A percentile compares a stretch with the other conserved stretches of the same genome.
Conservation (phyloP, 2,329 filamentous ascomycete genomes). For the Coccinonectria pachysandricola region DNA sequence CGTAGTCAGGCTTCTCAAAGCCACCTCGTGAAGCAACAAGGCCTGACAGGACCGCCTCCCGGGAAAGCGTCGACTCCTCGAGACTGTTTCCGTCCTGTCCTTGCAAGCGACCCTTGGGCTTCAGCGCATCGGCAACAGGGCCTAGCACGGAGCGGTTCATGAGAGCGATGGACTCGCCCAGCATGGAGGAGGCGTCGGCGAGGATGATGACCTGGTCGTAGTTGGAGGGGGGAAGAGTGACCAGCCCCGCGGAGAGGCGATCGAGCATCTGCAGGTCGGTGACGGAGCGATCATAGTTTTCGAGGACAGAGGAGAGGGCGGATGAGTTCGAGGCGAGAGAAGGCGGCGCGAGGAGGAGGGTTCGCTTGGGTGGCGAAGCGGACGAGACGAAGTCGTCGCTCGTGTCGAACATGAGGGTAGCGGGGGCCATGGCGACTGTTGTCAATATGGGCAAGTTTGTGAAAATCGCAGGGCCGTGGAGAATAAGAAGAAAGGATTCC, state of each 20-base stretch:
- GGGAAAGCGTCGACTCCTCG: constrained; percentile 29
- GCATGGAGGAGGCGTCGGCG: constrained; percentile 61
- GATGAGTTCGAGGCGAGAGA: constrained; percentile 80
- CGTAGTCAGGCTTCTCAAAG: constrained; percentile 64
- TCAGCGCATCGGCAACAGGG: constrained; percentile 60
- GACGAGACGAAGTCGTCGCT: constrained; percentile 40
- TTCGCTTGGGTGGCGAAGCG: constrained; percentile 36
- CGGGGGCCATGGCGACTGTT: constrained; percentile 37
- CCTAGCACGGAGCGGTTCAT: constrained; percentile 59
- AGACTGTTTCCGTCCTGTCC: constrained; percentile 60
- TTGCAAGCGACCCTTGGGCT: constrained; percentile 54
- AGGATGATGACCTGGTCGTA: constrained; percentile 84
- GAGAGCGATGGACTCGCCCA: constrained; percentile 53
- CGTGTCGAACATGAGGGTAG: constrained; percentile 43
- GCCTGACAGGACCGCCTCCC: constrained; percentile 76
- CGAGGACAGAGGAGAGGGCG: constrained; percentile 60
- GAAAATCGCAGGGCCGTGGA: too few species aligned
- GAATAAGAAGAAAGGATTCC: too few species aligned
- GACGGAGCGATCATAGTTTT: constrained; percentile 59
- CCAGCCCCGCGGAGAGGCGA: constrained; percentile 72
- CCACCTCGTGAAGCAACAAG: constrained; percentile 53
- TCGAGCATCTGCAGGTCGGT: constrained; percentile 98
- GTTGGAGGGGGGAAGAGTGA: constrained; percentile 61
- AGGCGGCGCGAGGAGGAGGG: constrained; percentile 80
- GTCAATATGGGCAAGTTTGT: too few species aligned